phyloP scores from a whole-genome alignment of 768 basidiomycete species.

The Tulasnella sp. region DNA sequence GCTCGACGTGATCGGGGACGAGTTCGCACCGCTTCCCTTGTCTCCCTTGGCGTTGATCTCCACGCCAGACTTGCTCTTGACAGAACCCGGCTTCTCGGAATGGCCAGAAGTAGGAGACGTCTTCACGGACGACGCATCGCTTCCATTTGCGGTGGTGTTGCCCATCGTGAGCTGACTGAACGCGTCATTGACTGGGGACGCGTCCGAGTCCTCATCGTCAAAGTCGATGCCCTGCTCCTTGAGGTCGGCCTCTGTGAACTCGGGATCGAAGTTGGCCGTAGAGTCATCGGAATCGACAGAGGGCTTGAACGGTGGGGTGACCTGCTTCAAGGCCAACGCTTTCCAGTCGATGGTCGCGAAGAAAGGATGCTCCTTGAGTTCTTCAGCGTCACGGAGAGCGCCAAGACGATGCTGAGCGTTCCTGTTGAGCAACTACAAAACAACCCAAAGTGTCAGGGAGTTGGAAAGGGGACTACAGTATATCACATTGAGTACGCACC shows the following conservation, averaged over 20 bases:
- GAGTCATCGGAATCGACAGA: conserved; percentile 96
- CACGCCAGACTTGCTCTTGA: conserved; percentile 1
- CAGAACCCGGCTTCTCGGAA: conserved; percentile 16
- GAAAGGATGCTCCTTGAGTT: conserved; percentile 93
- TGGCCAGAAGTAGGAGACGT: conserved; percentile 16
- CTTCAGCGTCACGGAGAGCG: conserved; percentile 77
- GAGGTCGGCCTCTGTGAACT: conserved; percentile 90
- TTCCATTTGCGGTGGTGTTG: conserved; percentile 41
- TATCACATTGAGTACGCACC: conserved; percentile 31
- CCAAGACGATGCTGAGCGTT: conserved; percentile 98
- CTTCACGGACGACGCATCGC: conserved; percentile 16
- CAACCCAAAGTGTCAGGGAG: conserved; percentile 5
- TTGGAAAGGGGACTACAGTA: background rate
- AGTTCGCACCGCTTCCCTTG: conserved; percentile 35
- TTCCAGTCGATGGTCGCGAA: conserved; percentile 89
- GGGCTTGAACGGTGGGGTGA: conserved; percentile 96
- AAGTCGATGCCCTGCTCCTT: conserved; percentile 47
- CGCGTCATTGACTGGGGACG: conserved; percentile 58
- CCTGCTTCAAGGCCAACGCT: conserved; percentile 72
- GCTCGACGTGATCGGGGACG: conserved; percentile 72
- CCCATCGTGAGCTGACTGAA: conserved; percentile 48
- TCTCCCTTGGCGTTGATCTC: conserved; percentile 25
- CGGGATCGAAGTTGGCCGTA: conserved; percentile 95
- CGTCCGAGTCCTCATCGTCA: conserved; percentile 30
- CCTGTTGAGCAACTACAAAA: conserved; percentile 76